Evolutionary conservation across 2,329 filamentous ascomycete genomes (phyloP).

Genomic region (Daldinia sp.): DNA sequence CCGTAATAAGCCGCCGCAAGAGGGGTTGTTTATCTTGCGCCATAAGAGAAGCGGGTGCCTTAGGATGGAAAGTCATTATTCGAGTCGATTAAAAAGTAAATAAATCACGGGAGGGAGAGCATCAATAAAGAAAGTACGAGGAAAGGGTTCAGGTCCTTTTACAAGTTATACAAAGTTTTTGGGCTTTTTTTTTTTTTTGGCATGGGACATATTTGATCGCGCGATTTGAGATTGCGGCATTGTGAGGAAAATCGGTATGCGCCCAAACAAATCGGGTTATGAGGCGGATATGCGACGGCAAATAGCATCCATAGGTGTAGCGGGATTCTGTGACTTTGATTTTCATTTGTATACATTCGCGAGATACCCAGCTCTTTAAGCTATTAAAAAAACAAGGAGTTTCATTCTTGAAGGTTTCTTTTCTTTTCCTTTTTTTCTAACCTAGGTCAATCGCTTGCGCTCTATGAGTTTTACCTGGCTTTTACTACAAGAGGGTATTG

Average conservation of each 20-base stretch:
- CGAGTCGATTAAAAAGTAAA: slow-evolving; percentile 61
- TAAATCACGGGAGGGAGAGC: neutral
- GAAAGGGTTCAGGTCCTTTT: neutral
- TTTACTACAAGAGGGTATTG: neutral
- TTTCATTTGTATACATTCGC: slow-evolving; percentile 22
- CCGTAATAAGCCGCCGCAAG: slow-evolving; percentile 71
- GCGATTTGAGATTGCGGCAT: slow-evolving; percentile 14
- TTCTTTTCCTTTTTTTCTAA: too few species aligned
- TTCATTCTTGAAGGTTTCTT: slow-evolving; percentile 5
- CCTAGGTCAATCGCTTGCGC: neutral
- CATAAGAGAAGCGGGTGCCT: slow-evolving; percentile 75
- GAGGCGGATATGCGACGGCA: slow-evolving; percentile 14
- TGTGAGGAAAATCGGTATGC: slow-evolving; percentile 4
- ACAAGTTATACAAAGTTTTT: neutral
- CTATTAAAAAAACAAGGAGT: slow-evolving; percentile 20
- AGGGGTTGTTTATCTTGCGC: slow-evolving; percentile 78
- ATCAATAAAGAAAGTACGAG: neutral
- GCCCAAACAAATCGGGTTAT: slow-evolving; percentile 7
- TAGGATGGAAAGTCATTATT: slow-evolving; percentile 74
- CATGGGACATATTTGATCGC: neutral
- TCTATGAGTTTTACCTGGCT: neutral
- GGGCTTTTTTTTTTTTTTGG: too few species aligned
- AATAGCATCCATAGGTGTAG: slow-evolving; percentile 9
- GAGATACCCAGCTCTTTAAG: slow-evolving; percentile 36
- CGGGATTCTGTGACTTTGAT: slow-evolving; percentile 4